Evolutionary conservation across 495 filamentous ascomycete species (phyloP), one percentile per base, ranked within the genome.

Genomic region (Lineolata rhizophorae): DNA sequence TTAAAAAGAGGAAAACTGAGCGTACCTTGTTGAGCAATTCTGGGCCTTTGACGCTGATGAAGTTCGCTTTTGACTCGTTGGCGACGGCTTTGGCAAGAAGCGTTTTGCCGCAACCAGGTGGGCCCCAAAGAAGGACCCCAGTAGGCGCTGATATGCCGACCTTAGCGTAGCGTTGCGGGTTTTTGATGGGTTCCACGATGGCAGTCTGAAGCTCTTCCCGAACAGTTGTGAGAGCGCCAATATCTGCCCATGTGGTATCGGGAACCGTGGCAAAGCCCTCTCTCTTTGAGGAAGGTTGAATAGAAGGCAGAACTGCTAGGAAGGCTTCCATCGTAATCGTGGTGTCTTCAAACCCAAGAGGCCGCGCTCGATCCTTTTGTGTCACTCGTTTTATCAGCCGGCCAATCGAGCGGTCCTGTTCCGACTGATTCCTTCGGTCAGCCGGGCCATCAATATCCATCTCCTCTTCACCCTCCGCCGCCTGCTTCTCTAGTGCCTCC

Each of bases 191-290:
- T 29, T 90, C 76, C 17, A 95, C 81, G 42, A 97, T 90, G 17
- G 81, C 78, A 36, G 75, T 76, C 31, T 76, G 62, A 4, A 97
- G 69, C 43, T 90, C 72, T 34, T 84, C 67, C 24, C 90, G 73
- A 5, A 93, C 70, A 13, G 63, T 61, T 19, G 70, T 54, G 11
- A 97, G 62, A 3, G 87, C 87, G 30, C 87, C 87, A 34, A 97
- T 84, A 45, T 94, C 72, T 20, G 68, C 59, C 87, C 85, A 97
- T 1, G 81, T 93, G 4, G 84, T 92, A 48, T 93, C 78, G n/a
- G 87, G 87, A 27, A 95, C 81, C 1, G 84, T 92, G 18, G 84
- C 81, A 53, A 97, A 97, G 37, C 87, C 87, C 58, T 97, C 90
- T 12, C 87, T 72, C 47, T 91, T 90, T 13, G 81, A 76, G 1